A percentile compares a stretch with the other conserved stretches of the same genome.
These are phyloP conservation scores for Metschnikowia arizonensis DNA, from an alignment of 805 yeast species.

Conservation along the genomic window DNA sequence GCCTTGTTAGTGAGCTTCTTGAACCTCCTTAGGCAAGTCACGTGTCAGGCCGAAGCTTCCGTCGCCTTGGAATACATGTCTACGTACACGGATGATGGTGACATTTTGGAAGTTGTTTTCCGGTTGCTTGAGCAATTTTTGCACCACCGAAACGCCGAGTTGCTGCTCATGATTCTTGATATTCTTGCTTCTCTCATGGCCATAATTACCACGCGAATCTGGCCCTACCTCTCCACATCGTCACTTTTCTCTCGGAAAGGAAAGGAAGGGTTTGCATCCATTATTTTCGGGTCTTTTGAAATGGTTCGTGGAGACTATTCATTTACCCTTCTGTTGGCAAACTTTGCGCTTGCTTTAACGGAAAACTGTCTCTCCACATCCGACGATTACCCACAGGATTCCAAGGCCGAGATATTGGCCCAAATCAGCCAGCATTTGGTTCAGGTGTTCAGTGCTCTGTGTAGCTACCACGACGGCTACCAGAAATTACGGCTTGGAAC, in stretches of 20 bases:
- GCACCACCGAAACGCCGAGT: conserved; percentile 47
- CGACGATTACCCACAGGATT: conserved; percentile 27
- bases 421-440: conserved; percentile 53
- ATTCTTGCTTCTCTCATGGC: conserved; percentile 48
- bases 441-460: conserved; percentile 66
- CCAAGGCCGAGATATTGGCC: conserved; percentile 52
- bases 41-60: conserved; percentile 26
- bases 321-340: conserved; percentile 59
- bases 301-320: conserved; percentile 61
- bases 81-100: conserved; percentile 51
- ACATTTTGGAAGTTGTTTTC: conserved; percentile 58
- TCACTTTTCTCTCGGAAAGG: conserved; percentile 55
- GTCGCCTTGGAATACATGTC: conserved; percentile 38
- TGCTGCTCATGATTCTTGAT: conserved; percentile 44
- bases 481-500: conserved; percentile 64
- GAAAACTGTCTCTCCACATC: conserved; percentile 44
- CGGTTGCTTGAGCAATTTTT: conserved; percentile 66
- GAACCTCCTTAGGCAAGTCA: conserved; percentile 47
- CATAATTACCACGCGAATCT: conserved; percentile 60
- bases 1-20: conserved; percentile 41
- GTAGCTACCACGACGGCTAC: conserved; percentile 55
- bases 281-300: conserved; percentile 68
- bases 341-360: conserved; percentile 51
- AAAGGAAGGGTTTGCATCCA: conserved; percentile 59
- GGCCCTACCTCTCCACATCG: conserved; percentile 74